Conservation (phyloP, 805 yeast species). For the Nakazawaea peltata region DNA sequence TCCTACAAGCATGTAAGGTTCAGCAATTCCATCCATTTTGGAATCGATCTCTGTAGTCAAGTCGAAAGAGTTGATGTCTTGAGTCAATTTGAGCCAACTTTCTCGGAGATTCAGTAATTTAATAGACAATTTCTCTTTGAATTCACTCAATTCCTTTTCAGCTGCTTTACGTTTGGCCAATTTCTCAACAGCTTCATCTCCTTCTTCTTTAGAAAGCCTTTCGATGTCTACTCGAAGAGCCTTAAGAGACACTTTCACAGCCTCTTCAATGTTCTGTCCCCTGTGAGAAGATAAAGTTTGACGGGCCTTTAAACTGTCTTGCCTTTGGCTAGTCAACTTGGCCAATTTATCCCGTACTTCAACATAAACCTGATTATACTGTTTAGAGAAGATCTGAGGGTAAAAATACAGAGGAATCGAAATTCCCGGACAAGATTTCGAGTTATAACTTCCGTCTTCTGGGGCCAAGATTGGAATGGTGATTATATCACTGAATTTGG, state of each 20-base stretch:
- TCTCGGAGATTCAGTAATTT: slow-evolving; percentile 13
- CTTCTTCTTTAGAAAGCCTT: slow-evolving; percentile 1
- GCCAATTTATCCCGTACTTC: slow-evolving; percentile 5
- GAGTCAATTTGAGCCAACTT: slow-evolving; percentile 11
- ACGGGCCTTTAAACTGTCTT: slow-evolving; percentile 15
- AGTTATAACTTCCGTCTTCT: slow-evolving; percentile 18
- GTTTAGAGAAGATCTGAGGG: slow-evolving; percentile 30
- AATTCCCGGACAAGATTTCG: slow-evolving; percentile 14
- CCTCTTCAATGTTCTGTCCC: slow-evolving; percentile 22
- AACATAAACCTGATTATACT: slow-evolving; percentile 13
- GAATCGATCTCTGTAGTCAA: slow-evolving; percentile 18
- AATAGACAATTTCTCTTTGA: slow-evolving; percentile 15
- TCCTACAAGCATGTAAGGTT: slow-evolving; percentile 30
- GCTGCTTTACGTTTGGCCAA: background rate
- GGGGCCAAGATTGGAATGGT: slow-evolving; percentile 23
- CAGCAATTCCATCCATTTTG: slow-evolving; percentile 14
- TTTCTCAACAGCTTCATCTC: background rate
- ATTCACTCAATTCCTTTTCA: slow-evolving; percentile 11
- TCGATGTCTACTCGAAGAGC: slow-evolving; percentile 15
- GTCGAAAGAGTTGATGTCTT: slow-evolving; percentile 14
- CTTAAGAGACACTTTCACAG: slow-evolving; percentile 18
- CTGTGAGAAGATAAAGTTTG: slow-evolving; percentile 19
- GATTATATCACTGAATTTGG: slow-evolving; percentile 24
- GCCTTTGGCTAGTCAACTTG: slow-evolving; percentile 7
- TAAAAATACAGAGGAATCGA: slow-evolving; percentile 23